phyloP scores from a whole-genome alignment of 345 rosid species.

The Camelina hispida region DNA sequence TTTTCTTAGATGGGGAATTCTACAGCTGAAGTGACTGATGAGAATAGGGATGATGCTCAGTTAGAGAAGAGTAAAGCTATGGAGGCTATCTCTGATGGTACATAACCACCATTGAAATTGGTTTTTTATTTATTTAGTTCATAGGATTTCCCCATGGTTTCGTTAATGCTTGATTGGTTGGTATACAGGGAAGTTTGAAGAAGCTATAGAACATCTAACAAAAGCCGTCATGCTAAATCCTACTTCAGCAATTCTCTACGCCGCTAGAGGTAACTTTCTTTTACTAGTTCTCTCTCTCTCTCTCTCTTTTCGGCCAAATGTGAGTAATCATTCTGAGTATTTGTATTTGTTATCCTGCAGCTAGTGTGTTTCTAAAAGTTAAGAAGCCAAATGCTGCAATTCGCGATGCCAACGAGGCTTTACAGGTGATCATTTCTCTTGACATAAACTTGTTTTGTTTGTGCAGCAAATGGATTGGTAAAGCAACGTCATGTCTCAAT shows the following conservation, averaged over 20 bases:
- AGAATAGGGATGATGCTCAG: constrained; percentile 73
- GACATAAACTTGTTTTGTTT: constrained; percentile 24
- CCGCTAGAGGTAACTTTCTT: constrained; percentile 64
- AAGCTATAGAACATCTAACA: constrained; percentile 65
- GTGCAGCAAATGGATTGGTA: constrained; percentile 5
- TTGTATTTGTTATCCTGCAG: constrained; percentile 50
- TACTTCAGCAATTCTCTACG: constrained; percentile 75
- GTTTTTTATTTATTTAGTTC: not conserved
- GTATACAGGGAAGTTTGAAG: constrained; percentile 62
- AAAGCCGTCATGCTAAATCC: constrained; percentile 80
- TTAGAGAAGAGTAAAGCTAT: constrained; percentile 60
- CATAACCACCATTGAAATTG: not conserved
- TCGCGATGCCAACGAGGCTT: constrained; percentile 74
- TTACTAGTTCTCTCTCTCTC: not conserved
- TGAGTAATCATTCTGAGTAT: constrained; percentile 27
- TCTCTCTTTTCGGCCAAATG: not conserved
- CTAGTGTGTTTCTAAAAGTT: constrained; percentile 58
- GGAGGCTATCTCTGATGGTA: constrained; percentile 71
- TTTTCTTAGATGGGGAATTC: constrained; percentile 72
- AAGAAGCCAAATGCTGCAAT: constrained; percentile 88
- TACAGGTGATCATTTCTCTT: constrained; percentile 55
- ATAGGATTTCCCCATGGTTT: not conserved
- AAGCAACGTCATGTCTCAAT: constrained; percentile 10
- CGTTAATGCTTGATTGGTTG: constrained; percentile 19
- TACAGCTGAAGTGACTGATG: constrained; percentile 70